Conservation (phyloP, 73 alveolate species). For the Paramecium pentaurelia region DNA sequence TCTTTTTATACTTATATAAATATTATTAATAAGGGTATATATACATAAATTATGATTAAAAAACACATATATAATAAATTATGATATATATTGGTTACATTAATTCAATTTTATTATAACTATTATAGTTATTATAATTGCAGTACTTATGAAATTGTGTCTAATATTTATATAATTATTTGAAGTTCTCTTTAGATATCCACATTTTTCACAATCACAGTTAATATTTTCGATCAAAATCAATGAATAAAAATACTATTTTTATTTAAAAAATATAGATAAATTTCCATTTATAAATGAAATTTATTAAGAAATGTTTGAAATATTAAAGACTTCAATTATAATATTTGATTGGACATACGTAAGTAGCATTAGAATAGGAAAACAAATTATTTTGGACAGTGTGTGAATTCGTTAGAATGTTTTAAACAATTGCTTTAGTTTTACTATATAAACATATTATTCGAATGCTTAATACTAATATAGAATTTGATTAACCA, state of each 20-base stretch:
- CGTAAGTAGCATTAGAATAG: neutral
- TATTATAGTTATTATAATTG: too few species aligned
- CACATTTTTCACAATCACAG: neutral
- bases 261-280: neutral
- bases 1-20: too few species aligned
- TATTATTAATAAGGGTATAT: too few species aligned
- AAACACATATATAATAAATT: too few species aligned
- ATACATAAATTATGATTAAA: too few species aligned
- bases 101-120: too few species aligned
- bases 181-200: neutral
- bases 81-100: too few species aligned
- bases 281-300: neutral
- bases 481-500: neutral
- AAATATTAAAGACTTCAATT: neutral
- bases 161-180: neutral
- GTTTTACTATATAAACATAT: neutral
- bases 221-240: neutral
- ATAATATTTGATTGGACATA: conserved; percentile 6
- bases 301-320: neutral
- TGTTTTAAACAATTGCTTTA: neutral
- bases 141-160: too few species aligned
- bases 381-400: conserved; percentile 8
- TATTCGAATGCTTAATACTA: neutral
- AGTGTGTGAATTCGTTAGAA: neutral
- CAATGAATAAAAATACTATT: neutral